A percentile compares a stretch with the other conserved stretches of the same genome.
Evolutionary conservation across 805 yeast species (phyloP).

Genomic region (Saturnispora bothae): DNA sequence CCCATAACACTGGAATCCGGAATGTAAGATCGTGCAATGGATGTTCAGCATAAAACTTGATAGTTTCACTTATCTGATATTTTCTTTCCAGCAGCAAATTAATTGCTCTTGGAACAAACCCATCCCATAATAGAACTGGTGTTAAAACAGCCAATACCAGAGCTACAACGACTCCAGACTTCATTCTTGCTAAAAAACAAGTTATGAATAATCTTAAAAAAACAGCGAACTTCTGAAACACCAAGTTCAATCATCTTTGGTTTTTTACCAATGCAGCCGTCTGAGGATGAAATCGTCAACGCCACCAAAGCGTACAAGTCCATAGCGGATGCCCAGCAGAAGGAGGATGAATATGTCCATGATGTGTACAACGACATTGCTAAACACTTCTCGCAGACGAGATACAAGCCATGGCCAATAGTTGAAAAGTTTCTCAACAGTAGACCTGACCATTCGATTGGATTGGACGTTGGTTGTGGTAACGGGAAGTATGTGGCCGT

Average conservation of each 20-base stretch:
- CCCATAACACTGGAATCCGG: conserved; percentile 33
- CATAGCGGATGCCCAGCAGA: conserved; percentile 35
- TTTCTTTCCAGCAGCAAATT: neutral
- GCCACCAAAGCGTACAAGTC: conserved; percentile 24
- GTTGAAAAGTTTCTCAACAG: conserved; percentile 58
- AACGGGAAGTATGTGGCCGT: conserved; percentile 84
- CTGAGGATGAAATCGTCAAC: conserved; percentile 19
- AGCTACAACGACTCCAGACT: too few species aligned
- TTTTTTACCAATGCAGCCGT: conserved; percentile 25
- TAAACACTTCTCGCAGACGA: conserved; percentile 80
- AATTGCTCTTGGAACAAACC: too few species aligned
- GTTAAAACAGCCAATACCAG: too few species aligned
- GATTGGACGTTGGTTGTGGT: conserved; percentile 94
- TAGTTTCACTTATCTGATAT: neutral
- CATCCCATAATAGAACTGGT: too few species aligned
- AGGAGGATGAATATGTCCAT: conserved; percentile 77
- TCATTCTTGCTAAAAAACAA: too few species aligned
- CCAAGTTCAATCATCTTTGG: too few species aligned
- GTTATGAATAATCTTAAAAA: too few species aligned
- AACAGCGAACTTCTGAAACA: too few species aligned
- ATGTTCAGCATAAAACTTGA: conserved; percentile 19
- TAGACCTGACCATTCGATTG: conserved; percentile 48
- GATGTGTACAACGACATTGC: conserved; percentile 92
- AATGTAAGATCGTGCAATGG: conserved; percentile 34
- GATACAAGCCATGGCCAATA: conserved; percentile 97